Evolutionary conservation across 176 grass and related monocot genomes (phyloP).

Genomic region (Carex pumila): DNA sequence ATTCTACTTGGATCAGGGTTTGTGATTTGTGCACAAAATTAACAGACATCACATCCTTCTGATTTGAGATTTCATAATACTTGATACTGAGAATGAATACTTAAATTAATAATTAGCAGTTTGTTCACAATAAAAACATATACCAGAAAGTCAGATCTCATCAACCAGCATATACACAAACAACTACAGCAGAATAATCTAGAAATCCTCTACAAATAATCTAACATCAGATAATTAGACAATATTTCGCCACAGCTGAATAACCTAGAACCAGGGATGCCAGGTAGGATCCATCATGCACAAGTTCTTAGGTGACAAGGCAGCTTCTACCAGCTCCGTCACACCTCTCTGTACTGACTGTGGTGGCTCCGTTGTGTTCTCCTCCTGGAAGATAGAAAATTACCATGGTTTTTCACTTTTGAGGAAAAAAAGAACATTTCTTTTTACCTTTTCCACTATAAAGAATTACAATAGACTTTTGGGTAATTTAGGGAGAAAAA

Average conservation of each 20-base stretch:
- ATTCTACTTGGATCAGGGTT: not conserved
- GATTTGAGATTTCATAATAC: not conserved
- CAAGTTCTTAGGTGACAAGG: constrained; percentile 70
- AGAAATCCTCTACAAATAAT: constrained; percentile 2
- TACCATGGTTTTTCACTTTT: not conserved
- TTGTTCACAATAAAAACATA: not conserved
- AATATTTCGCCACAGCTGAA: not conserved
- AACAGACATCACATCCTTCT: too few species aligned
- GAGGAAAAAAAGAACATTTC: not conserved
- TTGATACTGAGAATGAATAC: not conserved
- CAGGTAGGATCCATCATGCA: constrained; percentile 99
- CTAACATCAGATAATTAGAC: constrained; percentile 4
- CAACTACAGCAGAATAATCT: not conserved
- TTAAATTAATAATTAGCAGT: not conserved
- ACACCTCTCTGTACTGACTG: constrained; percentile 93
- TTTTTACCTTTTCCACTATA: not conserved
- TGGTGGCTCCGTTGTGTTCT: constrained; percentile 62
- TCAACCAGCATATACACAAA: not conserved
- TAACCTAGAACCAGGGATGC: constrained; percentile 91
- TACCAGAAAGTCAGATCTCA: not conserved
- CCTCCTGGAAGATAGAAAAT: constrained; percentile 46
- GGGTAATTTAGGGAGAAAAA: not conserved
- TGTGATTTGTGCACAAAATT: not conserved
- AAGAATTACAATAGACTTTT: not conserved
- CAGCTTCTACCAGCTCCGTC: constrained; percentile 72